Conservation (phyloP, 2,329 filamentous ascomycete genomes). For the Clonostachys chloroleuca region DNA sequence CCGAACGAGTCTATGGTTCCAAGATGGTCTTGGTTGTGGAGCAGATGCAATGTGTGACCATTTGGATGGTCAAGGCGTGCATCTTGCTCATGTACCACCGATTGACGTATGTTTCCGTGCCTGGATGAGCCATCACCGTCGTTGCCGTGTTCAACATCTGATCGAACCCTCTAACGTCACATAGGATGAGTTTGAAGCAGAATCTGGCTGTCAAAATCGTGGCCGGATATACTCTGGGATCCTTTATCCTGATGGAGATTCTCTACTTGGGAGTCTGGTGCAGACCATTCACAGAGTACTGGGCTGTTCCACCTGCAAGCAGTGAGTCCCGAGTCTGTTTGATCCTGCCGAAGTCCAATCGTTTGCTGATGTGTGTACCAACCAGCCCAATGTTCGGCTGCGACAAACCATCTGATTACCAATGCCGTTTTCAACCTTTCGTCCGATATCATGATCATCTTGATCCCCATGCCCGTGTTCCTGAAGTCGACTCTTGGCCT, state of each 20-base stretch:
- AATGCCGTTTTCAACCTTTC: constrained; percentile 54
- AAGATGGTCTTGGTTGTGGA: constrained; percentile 61
- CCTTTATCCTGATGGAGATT: constrained; percentile 44
- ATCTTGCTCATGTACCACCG: constrained; percentile 53
- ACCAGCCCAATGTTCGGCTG: constrained; percentile 49
- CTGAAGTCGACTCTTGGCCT: constrained; percentile 38
- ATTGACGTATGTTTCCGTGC: constrained; percentile 34
- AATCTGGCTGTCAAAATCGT: constrained; percentile 43
- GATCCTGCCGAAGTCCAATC: not conserved
- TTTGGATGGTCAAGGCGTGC: constrained; percentile 52
- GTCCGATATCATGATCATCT: constrained; percentile 53
- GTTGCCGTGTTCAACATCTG: not conserved
- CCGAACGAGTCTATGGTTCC: constrained; percentile 42
- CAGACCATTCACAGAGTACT: constrained; percentile 50
- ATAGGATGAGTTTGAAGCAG: constrained; percentile 39
- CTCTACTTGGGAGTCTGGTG: constrained; percentile 44
- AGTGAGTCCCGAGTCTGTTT: constrained; percentile 20
- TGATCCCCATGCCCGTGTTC: constrained; percentile 48
- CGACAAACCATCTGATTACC: constrained; percentile 50
- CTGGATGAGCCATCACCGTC: not conserved
- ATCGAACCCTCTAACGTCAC: not conserved
- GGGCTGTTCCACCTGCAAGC: constrained; percentile 48
- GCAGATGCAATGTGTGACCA: constrained; percentile 55
- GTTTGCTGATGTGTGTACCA: constrained; percentile 4
- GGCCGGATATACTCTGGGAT: constrained; percentile 37